These are phyloP conservation scores for Solanum clarkiae DNA, from an alignment of 257 asterid species.

Conservation along the genomic window DNA sequence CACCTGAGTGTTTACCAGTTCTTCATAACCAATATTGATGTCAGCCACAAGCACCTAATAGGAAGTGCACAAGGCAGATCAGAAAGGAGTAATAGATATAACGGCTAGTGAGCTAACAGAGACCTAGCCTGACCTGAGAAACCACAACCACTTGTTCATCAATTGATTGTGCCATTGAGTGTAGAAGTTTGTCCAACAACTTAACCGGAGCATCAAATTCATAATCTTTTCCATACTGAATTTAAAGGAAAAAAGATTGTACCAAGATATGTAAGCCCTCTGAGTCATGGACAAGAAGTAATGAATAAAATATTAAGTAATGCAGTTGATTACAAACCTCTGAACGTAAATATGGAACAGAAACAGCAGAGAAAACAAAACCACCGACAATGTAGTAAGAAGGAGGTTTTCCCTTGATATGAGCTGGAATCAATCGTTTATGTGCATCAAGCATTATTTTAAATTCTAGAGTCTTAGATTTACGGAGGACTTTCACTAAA, in stretches of 20 bases:
- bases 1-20: conserved; percentile 16
- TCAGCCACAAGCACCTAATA: conserved; percentile 16
- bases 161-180: conserved; percentile 11
- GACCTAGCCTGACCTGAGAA: conserved; percentile 8
- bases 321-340: conserved; percentile 7
- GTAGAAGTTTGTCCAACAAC: conserved; percentile 10
- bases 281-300: neutral
- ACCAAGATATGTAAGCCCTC: neutral
- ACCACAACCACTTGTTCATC: conserved; percentile 17
- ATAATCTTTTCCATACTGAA: conserved; percentile 16
- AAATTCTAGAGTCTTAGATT: conserved; percentile 2
- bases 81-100: neutral
- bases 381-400: conserved; percentile 18
- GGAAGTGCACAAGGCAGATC: neutral
- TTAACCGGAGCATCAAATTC: conserved; percentile 12
- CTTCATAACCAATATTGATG: conserved; percentile 17
- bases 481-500: conserved; percentile 13
- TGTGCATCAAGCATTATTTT: conserved; percentile 7
- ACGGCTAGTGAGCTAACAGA: neutral
- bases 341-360: conserved; percentile 12
- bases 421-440: conserved; percentile 8
- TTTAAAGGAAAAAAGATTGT: neutral
- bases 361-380: conserved; percentile 11
- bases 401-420: conserved; percentile 7
- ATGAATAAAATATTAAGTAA: neutral